These are phyloP conservation scores for Aspergillus neoniger DNA, from an alignment of 2,329 filamentous ascomycete genomes.

Conservation along the genomic window DNA sequence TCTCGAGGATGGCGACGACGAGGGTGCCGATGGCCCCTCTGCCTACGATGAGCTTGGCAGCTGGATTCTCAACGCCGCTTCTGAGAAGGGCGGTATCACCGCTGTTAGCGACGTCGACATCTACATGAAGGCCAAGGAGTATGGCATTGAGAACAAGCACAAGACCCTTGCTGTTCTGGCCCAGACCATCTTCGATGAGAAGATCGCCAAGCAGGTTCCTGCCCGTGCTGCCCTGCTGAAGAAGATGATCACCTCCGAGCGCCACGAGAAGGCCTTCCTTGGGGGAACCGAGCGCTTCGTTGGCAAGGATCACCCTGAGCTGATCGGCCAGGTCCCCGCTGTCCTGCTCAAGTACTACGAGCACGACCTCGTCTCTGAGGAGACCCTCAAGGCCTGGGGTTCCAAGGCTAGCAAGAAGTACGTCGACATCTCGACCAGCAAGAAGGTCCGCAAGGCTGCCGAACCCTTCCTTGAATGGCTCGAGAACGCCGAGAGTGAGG, in stretches of 20 bases:
- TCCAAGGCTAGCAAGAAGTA: conserved; percentile 98
- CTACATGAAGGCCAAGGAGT: conserved; percentile 94
- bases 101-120: conserved; percentile 86
- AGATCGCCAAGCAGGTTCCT: conserved; percentile 83
- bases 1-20: conserved; percentile 75
- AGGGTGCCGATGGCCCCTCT: conserved; percentile 76
- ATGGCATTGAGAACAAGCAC: conserved; percentile 93
- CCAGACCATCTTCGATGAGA: conserved; percentile 89
- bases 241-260: conserved; percentile 87
- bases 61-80: conserved; percentile 79
- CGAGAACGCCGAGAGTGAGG: conserved; percentile 77
- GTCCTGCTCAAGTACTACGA: conserved; percentile 90
- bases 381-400: conserved; percentile 87
- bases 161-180: conserved; percentile 88
- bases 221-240: conserved; percentile 84
- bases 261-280: conserved; percentile 92
- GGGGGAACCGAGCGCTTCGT: conserved; percentile 94
- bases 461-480: conserved; percentile 96
- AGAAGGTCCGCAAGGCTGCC: conserved; percentile 93
- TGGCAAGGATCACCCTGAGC: conserved; percentile 75
- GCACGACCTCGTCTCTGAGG: conserved; percentile 84
- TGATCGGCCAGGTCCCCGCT: conserved; percentile 76
- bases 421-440: conserved; percentile 82
- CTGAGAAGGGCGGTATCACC: conserved; percentile 69
- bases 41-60: conserved; percentile 88